Evolutionary conservation across 2,329 filamentous ascomycete genomes (phyloP), one percentile per base, ranked within the genome.

Genomic region (Thielaviopsis euricoi): DNA sequence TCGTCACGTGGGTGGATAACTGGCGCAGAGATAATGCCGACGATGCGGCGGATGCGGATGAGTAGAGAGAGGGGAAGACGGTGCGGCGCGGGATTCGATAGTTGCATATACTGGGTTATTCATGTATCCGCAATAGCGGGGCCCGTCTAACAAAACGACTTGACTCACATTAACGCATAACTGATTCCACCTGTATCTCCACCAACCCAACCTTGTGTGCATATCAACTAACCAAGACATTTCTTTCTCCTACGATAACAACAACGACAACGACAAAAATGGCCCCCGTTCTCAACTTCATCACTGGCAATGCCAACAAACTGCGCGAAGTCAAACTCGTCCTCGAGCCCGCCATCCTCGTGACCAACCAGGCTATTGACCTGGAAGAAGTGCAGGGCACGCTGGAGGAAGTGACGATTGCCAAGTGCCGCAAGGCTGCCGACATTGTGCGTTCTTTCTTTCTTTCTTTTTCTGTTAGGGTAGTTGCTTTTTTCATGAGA

Each of bases 301-400:
- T 98, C 68, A 97, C 91, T 1, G 87, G 91, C 71, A 98, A 98
- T 73, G 82, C 85, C 67, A 94, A 95, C 75, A 98, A 98, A 74
- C 79, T 98, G 58, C 74, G 78, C 59, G 93, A 98, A 74, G 89
- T 95, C 63, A 83, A 87, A 70, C 85, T 86, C 19, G 96, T 98
- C 64, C 79, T 98, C 2, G 83, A 85, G 64, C 76, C 80, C 9
- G 80, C 79, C 37, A 85, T 96, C 63, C 76, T 84, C 62, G 77
- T 98, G 49, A 77, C 80, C 58, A 91, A 78, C 71, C 81, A 87
- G 69, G 76, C 80, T 40, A 71, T 96, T 29, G 89, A 97, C 67
- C 74, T 97, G 21, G 78, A 86, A 33, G 93, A 98, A 73, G 83
- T 97, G 53, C 93, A 98, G 72, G 93, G 91, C 49, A 86, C 85